Evolutionary conservation across 208 protist genomes (phyloP).

Genomic region (Leishmania turanica): DNA sequence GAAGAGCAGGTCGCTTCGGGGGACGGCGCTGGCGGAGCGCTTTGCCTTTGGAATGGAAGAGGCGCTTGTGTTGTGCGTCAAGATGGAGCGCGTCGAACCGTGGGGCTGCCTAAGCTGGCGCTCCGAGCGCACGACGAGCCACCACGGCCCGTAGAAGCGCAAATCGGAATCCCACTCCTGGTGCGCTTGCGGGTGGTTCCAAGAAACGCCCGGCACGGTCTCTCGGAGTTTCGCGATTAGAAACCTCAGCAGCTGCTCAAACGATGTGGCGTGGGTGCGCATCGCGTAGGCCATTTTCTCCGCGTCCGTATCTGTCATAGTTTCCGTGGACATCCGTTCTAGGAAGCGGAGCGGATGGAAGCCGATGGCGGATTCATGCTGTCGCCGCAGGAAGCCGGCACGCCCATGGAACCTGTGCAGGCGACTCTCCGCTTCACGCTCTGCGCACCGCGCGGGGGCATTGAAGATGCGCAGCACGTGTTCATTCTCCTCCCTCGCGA

Average conservation of each 20-base stretch:
- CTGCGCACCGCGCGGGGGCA: slow-evolving; percentile 25
- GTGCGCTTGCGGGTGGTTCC: slow-evolving; percentile 36
- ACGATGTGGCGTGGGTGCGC: slow-evolving; percentile 24
- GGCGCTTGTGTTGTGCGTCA: not conserved
- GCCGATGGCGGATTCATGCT: not conserved
- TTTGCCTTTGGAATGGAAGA: not conserved
- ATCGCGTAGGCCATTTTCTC: slow-evolving; percentile 48
- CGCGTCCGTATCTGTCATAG: slow-evolving; percentile 53
- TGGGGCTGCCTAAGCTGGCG: not conserved
- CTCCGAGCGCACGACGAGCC: slow-evolving; percentile 59
- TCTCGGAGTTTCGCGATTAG: slow-evolving; percentile 5
- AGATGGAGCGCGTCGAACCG: not conserved
- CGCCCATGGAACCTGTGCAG: not conserved
- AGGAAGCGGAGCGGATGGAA: slow-evolving; percentile 38
- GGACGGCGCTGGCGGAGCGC: too few relatives aligned
- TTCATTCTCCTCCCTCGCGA: slow-evolving; percentile 15
- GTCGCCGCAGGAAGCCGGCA: slow-evolving; percentile 15
- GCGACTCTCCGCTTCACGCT: not conserved
- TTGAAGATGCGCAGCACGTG: slow-evolving; percentile 35
- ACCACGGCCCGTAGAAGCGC: slow-evolving; percentile 72
- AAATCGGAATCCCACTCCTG: slow-evolving; percentile 65
- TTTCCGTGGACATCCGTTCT: slow-evolving; percentile 29
- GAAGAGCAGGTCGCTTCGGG: not conserved
- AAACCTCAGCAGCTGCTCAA: slow-evolving; percentile 12
- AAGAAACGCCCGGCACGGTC: slow-evolving; percentile 25